Base-by-base conservation (phyloP, 2,329 filamentous ascomycete species). In the Diaporthe citri region DNA sequence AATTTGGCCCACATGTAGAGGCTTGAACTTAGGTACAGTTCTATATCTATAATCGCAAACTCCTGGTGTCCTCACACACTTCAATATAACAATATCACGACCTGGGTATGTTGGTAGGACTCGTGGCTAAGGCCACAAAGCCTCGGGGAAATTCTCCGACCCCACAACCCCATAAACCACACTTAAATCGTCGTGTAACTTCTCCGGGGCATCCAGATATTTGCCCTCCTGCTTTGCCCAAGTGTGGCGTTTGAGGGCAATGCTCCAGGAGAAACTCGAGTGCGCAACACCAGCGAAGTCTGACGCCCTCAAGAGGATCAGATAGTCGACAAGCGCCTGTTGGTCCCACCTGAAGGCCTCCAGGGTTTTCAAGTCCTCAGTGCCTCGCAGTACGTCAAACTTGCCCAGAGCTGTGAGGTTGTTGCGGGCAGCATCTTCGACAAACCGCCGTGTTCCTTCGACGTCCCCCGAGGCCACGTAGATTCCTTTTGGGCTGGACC, bases 181-280 rank as follows among this genome's bases (percentile, higher is more conserved):
- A 28, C 72, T 74, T 34, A 74, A 55, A 2, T 71, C 55, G 5
- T 71, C 72, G 10, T 52, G 51, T 13, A 74, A 39, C n/a, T 71
- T 69, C 34, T 71, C 72, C n/a, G 72, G 72, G 7, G 64, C 72
- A 25, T 71, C 64, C 28, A 60, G 20, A 43, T 62, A 74, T 17
- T 34, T 57, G 9, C 31, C 64, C 9, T 28, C 39, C 41, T 31
- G 60, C 25, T 41, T 71, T 15, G 72, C 25, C 41, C 36, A 48
- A 17, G 36, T 39, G 43, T 71, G 72, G 3, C 72, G 67, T 25
- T 74, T 74, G n/a, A 74, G 72, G 15, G 64, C 72, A 39, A 74
- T n/a, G 34, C 55, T 71, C 72, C 72, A 74, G n/a, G 72, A 70
- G 46, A 74, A 74, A 31, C 72, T 74, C 34, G 72, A 74, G 55